Evolutionary conservation across 495 filamentous ascomycete species (phyloP).

Genomic region (Penicillium simplicissimum): DNA sequence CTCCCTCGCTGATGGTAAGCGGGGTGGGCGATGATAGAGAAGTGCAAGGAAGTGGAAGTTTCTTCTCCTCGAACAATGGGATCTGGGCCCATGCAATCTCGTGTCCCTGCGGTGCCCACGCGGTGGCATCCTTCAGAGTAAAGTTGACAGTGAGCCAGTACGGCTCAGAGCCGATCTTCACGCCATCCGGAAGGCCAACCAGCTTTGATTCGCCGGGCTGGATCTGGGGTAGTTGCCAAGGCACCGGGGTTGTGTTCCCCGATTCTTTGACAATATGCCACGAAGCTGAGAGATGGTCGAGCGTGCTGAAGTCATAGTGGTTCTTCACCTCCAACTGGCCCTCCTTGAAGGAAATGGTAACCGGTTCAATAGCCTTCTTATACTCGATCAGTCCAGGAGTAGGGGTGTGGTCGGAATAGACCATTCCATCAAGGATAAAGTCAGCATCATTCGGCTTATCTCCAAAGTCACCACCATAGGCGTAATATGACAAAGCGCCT

Average conservation of each 20-base stretch:
- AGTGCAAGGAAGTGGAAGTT: conserved; percentile 17
- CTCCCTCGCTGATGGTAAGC: neutral
- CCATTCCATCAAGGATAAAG: conserved; percentile 69
- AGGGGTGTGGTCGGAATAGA: conserved; percentile 57
- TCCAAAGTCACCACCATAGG: conserved; percentile 68
- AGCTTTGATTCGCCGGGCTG: conserved; percentile 6
- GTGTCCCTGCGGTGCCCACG: conserved; percentile 49
- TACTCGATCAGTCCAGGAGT: conserved; percentile 60
- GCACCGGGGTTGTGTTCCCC: conserved; percentile 27
- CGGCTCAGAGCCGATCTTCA: neutral
- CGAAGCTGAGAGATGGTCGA: conserved; percentile 49
- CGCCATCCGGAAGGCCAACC: conserved; percentile 25
- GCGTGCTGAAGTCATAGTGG: conserved; percentile 53
- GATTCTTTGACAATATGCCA: conserved; percentile 45
- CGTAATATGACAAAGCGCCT: conserved; percentile 55
- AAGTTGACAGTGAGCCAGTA: conserved; percentile 52
- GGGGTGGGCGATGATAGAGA: conserved; percentile 19
- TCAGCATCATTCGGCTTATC: conserved; percentile 64
- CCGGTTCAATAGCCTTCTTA: conserved; percentile 61
- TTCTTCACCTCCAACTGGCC: conserved; percentile 48
- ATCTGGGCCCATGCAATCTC: conserved; percentile 47
- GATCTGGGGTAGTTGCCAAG: conserved; percentile 8
- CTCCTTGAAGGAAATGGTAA: conserved; percentile 30
- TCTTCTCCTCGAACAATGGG: conserved; percentile 15
- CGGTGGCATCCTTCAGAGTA: conserved; percentile 29